Percentiles rank a stretch among this genome's conserved stretches.
phyloP scores from a whole-genome alignment of 2,329 filamentous ascomycete species.

The Pseudogymnoascus sp. region DNA sequence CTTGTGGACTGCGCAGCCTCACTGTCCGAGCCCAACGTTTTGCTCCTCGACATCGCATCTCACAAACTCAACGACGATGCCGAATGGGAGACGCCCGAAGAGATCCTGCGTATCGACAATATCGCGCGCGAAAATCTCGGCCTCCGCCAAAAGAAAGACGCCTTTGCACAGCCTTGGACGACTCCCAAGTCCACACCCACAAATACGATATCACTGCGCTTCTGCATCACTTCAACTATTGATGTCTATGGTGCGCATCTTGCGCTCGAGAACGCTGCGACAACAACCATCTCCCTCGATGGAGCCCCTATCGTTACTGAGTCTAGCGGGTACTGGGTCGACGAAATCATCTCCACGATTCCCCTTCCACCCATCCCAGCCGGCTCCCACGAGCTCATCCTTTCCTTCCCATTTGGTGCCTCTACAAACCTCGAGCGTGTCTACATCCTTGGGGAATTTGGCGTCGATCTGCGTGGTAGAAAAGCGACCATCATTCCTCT shows the following conservation, averaged over 20 bases:
- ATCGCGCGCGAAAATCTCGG: constrained; percentile 19
- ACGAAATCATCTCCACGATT: constrained; percentile 25
- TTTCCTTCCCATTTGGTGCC: constrained; percentile 24
- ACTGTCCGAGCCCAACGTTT: constrained; percentile 26
- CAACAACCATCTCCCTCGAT: constrained; percentile 20
- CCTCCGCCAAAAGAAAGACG: constrained; percentile 22
- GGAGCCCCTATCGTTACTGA: constrained; percentile 8
- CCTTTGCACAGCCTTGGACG: constrained; percentile 25
- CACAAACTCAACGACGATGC: constrained; percentile 19
- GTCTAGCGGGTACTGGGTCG: constrained; percentile 24
- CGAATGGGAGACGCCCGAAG: constrained; percentile 17
- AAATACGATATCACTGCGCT: constrained; percentile 19
- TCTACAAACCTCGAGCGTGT: constrained; percentile 26
- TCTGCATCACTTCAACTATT: constrained; percentile 20
- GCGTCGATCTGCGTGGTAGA: constrained; percentile 15
- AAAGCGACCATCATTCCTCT: constrained; percentile 11
- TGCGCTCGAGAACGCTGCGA: constrained; percentile 23
- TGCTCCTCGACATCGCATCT: constrained; percentile 26
- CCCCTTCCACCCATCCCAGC: constrained; percentile 19
- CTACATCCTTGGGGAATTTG: constrained; percentile 26
- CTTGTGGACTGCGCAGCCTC: constrained; percentile 8
- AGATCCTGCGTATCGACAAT: constrained; percentile 27
- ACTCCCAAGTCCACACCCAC: constrained; percentile 13
- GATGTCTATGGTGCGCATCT: constrained; percentile 15
- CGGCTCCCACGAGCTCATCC: constrained; percentile 19